Percentiles rank a stretch among this genome's conserved stretches.
Evolutionary conservation across 2,329 filamentous ascomycete species (phyloP).

Genomic region (Claviceps sp.): DNA sequence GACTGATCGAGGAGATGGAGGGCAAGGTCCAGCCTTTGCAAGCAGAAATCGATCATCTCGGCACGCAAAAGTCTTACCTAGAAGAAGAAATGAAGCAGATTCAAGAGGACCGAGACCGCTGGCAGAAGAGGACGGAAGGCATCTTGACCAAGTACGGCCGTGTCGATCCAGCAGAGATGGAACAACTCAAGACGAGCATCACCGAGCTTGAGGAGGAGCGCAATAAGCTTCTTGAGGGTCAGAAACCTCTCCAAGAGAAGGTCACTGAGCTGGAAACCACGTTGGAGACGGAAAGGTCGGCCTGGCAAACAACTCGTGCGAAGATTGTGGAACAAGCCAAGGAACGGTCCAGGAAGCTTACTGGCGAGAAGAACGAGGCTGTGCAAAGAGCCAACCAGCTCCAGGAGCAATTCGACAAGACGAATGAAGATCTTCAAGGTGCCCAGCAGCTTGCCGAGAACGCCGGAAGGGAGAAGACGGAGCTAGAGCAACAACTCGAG

Average conservation of each 20-base stretch:
- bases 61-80: slow-evolving; percentile 66
- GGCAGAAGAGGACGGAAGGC: slow-evolving; percentile 91
- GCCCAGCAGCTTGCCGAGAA: slow-evolving; percentile 26
- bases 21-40: slow-evolving; percentile 71
- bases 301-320: slow-evolving; percentile 38
- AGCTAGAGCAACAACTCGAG: slow-evolving; percentile 29
- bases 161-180: slow-evolving; percentile 84
- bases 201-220: slow-evolving; percentile 51
- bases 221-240: slow-evolving; percentile 37
- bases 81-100: slow-evolving; percentile 81
- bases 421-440: slow-evolving; percentile 40
- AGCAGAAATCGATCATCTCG: slow-evolving; percentile 64
- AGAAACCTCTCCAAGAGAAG: slow-evolving; percentile 38
- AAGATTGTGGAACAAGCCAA: slow-evolving; percentile 51
- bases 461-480: slow-evolving; percentile 18
- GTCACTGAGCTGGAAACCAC: slow-evolving; percentile 36
- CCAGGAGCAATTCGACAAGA: slow-evolving; percentile 34
- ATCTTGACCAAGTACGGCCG: slow-evolving; percentile 94
- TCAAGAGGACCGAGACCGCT: slow-evolving; percentile 82
- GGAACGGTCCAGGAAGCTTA: slow-evolving; percentile 41
- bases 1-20: slow-evolving; percentile 61
- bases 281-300: slow-evolving; percentile 40
- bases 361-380: slow-evolving; percentile 38
- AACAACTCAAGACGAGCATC: slow-evolving; percentile 72
- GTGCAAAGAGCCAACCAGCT: slow-evolving; percentile 38